phyloP scores from a whole-genome alignment of 2,329 filamentous ascomycete species.

The Aphanocladium album region DNA sequence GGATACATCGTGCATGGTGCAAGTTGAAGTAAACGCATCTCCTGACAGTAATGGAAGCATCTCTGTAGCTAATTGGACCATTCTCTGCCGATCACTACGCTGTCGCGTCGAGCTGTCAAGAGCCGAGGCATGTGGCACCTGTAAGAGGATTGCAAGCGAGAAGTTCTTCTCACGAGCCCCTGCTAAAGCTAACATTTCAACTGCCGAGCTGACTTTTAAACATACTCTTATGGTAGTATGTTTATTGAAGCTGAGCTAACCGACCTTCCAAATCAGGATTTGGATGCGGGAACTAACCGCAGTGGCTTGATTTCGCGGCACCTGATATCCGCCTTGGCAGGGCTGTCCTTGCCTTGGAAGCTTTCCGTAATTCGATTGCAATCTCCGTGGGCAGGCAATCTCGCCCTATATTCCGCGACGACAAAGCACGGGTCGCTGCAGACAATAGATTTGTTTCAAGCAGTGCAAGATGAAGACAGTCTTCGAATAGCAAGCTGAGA shows the following conservation, averaged over 20 bases:
- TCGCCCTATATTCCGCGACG: too few species aligned
- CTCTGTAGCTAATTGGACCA: neutral
- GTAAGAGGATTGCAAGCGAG: neutral
- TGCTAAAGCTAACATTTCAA: neutral
- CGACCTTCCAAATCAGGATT: neutral
- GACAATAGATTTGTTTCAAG: too few species aligned
- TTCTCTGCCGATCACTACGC: neutral
- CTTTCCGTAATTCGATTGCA: neutral
- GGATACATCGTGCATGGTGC: neutral
- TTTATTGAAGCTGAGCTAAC: neutral
- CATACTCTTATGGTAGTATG: neutral
- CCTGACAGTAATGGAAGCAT: neutral
- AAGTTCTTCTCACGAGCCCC: neutral
- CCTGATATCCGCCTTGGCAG: neutral
- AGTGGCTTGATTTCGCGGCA: neutral
- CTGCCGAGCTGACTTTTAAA: neutral
- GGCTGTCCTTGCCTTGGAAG: neutral
- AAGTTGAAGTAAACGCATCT: neutral
- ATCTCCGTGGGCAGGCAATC: neutral
- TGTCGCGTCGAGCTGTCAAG: too few species aligned
- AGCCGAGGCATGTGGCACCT: too few species aligned
- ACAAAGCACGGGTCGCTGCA: too few species aligned
- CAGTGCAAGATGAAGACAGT: too few species aligned
- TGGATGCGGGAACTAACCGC: neutral
- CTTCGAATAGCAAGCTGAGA: too few species aligned